These are phyloP conservation scores for Stentor roeselii DNA, from an alignment of 73 alveolate species.

Conservation along the genomic window DNA sequence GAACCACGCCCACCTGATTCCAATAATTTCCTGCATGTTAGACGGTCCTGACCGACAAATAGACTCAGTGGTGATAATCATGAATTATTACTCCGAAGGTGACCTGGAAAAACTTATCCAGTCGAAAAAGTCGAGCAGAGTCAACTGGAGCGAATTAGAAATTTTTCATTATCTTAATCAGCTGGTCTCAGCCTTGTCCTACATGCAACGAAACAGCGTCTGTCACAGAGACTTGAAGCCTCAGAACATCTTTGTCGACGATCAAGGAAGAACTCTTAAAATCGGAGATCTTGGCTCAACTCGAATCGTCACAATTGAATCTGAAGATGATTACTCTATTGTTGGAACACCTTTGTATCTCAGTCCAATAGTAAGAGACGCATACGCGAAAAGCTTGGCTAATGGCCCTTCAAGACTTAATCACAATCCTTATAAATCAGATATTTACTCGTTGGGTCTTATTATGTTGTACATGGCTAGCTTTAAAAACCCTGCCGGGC, in stretches of 20 bases:
- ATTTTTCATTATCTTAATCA: neutral
- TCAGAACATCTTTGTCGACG: neutral
- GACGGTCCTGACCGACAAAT: neutral
- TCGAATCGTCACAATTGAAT: neutral
- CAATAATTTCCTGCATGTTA: too few relatives aligned
- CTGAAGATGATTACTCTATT: neutral
- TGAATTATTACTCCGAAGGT: neutral
- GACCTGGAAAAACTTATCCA: neutral
- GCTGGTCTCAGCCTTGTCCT: neutral
- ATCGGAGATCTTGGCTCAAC: neutral
- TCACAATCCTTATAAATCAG: neutral
- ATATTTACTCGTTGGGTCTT: neutral
- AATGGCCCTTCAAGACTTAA: too few relatives aligned
- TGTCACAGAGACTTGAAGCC: neutral
- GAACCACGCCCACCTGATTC: neutral
- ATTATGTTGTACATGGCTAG: neutral
- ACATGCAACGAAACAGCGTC: neutral
- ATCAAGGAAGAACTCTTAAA: too few relatives aligned
- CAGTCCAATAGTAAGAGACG: neutral
- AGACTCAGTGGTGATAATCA: neutral
- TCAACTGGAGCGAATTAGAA: neutral
- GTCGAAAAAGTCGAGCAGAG: neutral
- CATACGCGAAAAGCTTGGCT: neutral
- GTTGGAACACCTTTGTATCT: conserved; percentile 4
- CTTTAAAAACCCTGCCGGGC: neutral